Evolutionary conservation across 164 flowering plant species (phyloP).

Genomic region (Paratinospora sagittata): DNA sequence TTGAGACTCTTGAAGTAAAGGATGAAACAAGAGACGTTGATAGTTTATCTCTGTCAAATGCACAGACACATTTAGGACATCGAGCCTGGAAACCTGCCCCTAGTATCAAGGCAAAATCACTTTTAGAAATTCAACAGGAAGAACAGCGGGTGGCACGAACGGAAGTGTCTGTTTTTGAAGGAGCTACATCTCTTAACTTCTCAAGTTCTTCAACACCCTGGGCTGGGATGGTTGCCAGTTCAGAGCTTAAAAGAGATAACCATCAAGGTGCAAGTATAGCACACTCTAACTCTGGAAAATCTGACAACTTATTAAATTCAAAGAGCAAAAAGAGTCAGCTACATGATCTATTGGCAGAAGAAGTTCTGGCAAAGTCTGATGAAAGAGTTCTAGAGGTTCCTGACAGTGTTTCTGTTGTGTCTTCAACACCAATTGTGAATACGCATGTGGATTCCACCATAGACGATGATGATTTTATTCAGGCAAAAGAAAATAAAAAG

Average conservation of each 20-base stretch:
- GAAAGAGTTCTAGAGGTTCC: conserved; percentile 33
- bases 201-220: conserved; percentile 51
- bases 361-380: conserved; percentile 49
- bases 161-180: conserved; percentile 42
- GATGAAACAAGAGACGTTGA: conserved; percentile 27
- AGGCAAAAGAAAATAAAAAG: conserved; percentile 90
- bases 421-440: conserved; percentile 17
- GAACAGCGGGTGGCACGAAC: conserved; percentile 60
- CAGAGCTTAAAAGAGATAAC: conserved; percentile 50
- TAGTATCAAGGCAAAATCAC: conserved; percentile 76
- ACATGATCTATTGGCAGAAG: conserved; percentile 71
- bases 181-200: conserved; percentile 30
- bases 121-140: conserved; percentile 90
- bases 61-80: conserved; percentile 31
- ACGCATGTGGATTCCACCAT: conserved; percentile 25
- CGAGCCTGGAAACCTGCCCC: conserved; percentile 94
- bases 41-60: conserved; percentile 20
- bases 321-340: conserved; percentile 64
- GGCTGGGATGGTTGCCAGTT: conserved; percentile 56
- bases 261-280: conserved; percentile 25
- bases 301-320: conserved; percentile 22
- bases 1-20: conserved; percentile 22
- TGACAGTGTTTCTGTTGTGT: conserved; percentile 21
- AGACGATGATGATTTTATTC: conserved; percentile 65
- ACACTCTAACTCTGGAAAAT: conserved; percentile 25